Evolutionary conservation across 805 yeast genomes (phyloP), one percentile per base, ranked within the genome.

Genomic region (Clavispora fructus): DNA sequence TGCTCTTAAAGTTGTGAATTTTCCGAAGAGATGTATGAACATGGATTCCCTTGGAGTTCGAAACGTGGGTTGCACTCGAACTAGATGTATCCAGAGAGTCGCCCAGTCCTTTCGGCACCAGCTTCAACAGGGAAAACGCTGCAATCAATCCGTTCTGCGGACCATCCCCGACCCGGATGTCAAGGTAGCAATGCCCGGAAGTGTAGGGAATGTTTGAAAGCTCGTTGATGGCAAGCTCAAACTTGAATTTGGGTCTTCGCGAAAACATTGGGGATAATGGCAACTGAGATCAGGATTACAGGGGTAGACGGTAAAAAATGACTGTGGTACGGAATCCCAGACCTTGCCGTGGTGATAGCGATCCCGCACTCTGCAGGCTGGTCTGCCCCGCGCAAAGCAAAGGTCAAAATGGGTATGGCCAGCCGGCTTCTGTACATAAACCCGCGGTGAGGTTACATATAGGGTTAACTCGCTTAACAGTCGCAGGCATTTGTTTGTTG

Each of bases 131-230:
- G 16, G 53, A 32, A 3, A 54, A 12, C 9, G 51, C 45, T 3
- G 57, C 50, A 41, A 42, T 40, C 13, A 53, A 33, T 5, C 57
- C 55, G 7, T 40, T 27, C 40, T 41, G 54, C 12, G 52, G 60
- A 41, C 78, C 68, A 50, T 85, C 89, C 45, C 74, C 71, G 9
- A 87, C 67, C 39, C 69, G 71, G 77, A 91, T 77, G 47, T 82
- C 80, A 16, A 89, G 78, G 51, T 64, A 81, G 54, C 92, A 81
- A 32, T 69, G 60, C 0, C 95, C 95, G 3, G 81, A 69, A 1
- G 84, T 73, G 53, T 87, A 90, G 1, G 98, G 98, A 27, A 92
- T 78, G 57, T 91, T 91, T n/a, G 83, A 75, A 40, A 92, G 68
- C 52, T 87, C 95, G 45, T 78, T 76, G 41, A 90, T 74, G 14